These are phyloP conservation scores for Yamadazyma akitaensis DNA, from an alignment of 805 yeast genomes.

Conservation along the genomic window DNA sequence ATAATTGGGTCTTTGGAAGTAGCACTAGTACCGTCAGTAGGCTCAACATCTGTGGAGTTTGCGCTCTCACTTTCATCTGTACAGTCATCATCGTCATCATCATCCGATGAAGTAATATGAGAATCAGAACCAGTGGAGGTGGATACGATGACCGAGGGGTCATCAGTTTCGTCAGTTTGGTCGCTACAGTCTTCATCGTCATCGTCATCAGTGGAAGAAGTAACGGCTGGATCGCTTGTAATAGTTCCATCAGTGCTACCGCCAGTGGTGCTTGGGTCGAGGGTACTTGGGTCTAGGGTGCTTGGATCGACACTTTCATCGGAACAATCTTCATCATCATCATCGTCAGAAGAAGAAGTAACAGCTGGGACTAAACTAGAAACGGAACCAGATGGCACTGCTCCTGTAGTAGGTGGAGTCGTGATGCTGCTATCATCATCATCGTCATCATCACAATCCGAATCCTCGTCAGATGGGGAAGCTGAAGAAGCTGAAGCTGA, in stretches of 20 bases:
- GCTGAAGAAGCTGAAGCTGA: background rate
- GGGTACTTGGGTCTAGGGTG: background rate
- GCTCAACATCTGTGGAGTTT: slow-evolving; percentile 6
- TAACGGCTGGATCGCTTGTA: background rate
- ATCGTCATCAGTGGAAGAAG: slow-evolving; percentile 4
- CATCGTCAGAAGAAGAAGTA: slow-evolving; percentile 10
- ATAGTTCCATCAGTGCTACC: background rate
- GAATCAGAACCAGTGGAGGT: background rate
- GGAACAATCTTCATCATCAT: slow-evolving; percentile 15
- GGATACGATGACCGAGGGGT: background rate
- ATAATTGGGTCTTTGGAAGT: background rate
- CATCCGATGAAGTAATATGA: slow-evolving; percentile 10
- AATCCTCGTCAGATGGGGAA: slow-evolving; percentile 1
- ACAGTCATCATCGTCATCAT: slow-evolving; percentile 16
- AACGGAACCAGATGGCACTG: background rate
- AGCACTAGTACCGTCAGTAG: slow-evolving; percentile 9
- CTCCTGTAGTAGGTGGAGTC: background rate
- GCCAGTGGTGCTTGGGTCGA: background rate
- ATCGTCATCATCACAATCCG: slow-evolving; percentile 6
- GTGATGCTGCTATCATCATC: slow-evolving; percentile 14
- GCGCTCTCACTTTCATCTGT: slow-evolving; percentile 7
- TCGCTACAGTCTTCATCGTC: slow-evolving; percentile 4
- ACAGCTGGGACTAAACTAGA: slow-evolving; percentile 1
- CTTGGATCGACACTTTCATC: slow-evolving; percentile 3
- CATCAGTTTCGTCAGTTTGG: background rate